These are phyloP conservation scores for Parathielavia hyrcaniae DNA, from an alignment of 495 filamentous ascomycete genomes.

Conservation along the genomic window DNA sequence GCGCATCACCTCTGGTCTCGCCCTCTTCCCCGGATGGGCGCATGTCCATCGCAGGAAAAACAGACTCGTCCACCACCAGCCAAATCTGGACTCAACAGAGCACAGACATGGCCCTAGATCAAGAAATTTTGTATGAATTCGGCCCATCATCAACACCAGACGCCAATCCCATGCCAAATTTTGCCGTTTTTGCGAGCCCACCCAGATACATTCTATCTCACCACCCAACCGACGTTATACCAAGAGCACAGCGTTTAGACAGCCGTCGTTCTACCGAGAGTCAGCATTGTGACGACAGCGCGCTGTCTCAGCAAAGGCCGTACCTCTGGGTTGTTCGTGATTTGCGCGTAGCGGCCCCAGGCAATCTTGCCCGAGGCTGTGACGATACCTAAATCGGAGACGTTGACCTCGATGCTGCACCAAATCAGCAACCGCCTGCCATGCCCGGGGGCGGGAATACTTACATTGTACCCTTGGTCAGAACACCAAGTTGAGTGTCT, in stretches of 20 bases:
- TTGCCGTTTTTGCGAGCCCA: slow-evolving; percentile 1
- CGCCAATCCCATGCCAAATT: slow-evolving; percentile 25
- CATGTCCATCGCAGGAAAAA: neutral
- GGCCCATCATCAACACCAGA: slow-evolving; percentile 24
- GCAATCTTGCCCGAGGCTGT: slow-evolving; percentile 90
- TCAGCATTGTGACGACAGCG: neutral
- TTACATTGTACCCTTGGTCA: slow-evolving; percentile 84
- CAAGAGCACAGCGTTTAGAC: slow-evolving; percentile 41
- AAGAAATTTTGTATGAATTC: neutral
- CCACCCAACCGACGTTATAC: slow-evolving; percentile 26
- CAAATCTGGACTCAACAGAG: neutral
- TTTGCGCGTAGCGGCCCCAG: slow-evolving; percentile 75
- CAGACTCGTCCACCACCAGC: neutral
- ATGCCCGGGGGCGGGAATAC: neutral
- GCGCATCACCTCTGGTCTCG: neutral
- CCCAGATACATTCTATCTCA: slow-evolving; percentile 8
- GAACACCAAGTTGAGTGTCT: slow-evolving; percentile 78
- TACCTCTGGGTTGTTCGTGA: slow-evolving; percentile 59
- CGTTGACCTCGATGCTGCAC: slow-evolving; percentile 76
- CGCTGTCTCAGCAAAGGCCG: neutral
- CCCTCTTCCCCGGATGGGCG: neutral
- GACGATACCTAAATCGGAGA: slow-evolving; percentile 85
- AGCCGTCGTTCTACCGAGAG: slow-evolving; percentile 35
- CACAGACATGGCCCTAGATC: neutral
- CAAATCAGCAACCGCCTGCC: neutral